Conservation (phyloP, 225 moss, liverwort and hornwort genomes). For the Sphagnum tenellum region DNA sequence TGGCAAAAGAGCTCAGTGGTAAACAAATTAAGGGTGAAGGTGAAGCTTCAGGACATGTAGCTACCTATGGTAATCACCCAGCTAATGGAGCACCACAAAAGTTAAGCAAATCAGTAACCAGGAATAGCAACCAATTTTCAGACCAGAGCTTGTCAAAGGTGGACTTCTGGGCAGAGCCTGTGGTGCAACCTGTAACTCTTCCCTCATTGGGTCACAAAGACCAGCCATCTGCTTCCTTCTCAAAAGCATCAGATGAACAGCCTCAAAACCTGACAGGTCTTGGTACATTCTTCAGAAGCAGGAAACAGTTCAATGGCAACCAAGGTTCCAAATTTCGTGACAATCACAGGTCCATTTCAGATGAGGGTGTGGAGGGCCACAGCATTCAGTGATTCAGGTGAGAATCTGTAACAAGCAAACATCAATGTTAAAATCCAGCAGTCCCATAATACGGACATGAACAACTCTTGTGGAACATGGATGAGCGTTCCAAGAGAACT, state of each 20-base stretch:
- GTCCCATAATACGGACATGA: no score
- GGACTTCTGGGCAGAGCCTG: conserved; percentile 47
- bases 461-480: no score
- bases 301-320: conserved; percentile 7
- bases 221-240: conserved; percentile 7
- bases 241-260: conserved; percentile 2
- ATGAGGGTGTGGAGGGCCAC: no score
- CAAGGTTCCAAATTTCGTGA: no score
- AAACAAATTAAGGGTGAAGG: neutral
- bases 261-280: conserved; percentile 9
- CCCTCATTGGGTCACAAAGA: conserved; percentile 11
- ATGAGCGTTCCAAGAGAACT: no score
- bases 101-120: neutral
- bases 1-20: conserved; percentile 10
- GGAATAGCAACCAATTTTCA: conserved; percentile 4
- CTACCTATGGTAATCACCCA: neutral
- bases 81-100: conserved; percentile 10
- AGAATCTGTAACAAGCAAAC: no score
- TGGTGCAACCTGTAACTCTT: neutral
- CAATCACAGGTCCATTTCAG: no score
- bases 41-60: neutral
- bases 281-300: conserved; percentile 21
- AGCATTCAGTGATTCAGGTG: no score
- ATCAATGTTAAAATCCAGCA: no score
- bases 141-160: conserved; percentile 33